phyloP scores from a whole-genome alignment of 805 yeast genomes.

The Cyberlindnera nakhonratchasimensis region DNA sequence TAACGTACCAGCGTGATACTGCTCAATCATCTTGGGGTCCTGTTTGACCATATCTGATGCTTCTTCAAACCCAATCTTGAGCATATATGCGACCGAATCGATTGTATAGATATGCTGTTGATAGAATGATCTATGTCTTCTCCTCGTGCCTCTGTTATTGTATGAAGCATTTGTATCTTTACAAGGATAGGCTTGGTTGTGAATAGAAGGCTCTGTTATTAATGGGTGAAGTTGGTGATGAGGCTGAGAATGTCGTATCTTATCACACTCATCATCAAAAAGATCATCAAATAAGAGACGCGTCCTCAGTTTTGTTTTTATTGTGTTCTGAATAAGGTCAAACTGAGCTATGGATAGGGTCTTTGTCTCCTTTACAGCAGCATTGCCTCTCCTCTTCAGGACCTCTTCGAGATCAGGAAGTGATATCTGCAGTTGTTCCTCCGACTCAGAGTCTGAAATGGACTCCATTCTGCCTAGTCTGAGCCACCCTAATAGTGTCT shows the following conservation, averaged over 20 bases:
- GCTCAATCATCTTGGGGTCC: constrained; percentile 25
- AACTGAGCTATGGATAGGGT: neutral
- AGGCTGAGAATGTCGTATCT: neutral
- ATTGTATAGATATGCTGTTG: constrained; percentile 29
- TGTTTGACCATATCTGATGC: constrained; percentile 24
- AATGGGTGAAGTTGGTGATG: neutral
- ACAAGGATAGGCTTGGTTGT: neutral
- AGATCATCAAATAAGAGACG: constrained; percentile 3
- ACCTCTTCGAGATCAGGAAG: neutral
- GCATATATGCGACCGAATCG: constrained; percentile 23
- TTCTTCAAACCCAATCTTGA: constrained; percentile 17
- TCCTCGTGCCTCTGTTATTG: constrained; percentile 12
- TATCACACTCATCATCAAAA: constrained; percentile 8
- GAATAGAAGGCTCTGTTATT: neutral
- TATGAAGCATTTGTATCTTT: constrained; percentile 1
- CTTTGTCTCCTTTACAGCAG: constrained; percentile 3
- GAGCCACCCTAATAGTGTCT: too few relatives aligned
- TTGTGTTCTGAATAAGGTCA: neutral
- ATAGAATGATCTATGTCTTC: constrained; percentile 22
- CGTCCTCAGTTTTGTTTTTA: neutral
- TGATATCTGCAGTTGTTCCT: constrained; percentile 10
- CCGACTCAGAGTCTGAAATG: constrained; percentile 17
- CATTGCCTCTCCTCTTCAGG: constrained; percentile 1
- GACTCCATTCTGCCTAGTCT: too few relatives aligned
- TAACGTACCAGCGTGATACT: constrained; percentile 28